Evolutionary conservation across 345 rosid genomes (phyloP).

Genomic region (Anacardium occidentale): DNA sequence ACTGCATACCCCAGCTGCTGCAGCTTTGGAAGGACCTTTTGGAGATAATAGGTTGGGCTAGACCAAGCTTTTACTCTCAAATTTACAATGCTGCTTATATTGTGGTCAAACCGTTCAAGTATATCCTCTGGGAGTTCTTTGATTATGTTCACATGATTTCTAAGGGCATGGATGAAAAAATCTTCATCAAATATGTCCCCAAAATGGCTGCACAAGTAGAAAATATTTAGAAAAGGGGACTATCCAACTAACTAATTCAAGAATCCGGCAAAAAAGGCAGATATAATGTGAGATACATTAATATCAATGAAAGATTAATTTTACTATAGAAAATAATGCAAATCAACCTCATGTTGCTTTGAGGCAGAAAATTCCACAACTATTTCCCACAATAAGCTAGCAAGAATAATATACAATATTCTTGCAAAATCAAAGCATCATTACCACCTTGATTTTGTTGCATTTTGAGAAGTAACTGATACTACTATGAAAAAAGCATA

Average conservation of each 20-base stretch:
- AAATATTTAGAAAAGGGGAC: no score
- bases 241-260: constrained; percentile 8
- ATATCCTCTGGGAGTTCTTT: constrained; percentile 76
- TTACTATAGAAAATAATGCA: background rate
- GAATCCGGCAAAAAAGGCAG: constrained; percentile 14
- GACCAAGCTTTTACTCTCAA: no score
- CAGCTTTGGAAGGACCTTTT: no score
- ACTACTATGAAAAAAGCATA: background rate
- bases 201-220: constrained; percentile 70
- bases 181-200: constrained; percentile 95
- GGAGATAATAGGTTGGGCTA: no score
- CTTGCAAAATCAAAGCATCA: background rate
- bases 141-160: constrained; percentile 72
- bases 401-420: background rate
- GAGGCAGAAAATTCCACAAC: background rate
- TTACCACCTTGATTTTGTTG: background rate
- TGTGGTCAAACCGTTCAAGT: constrained; percentile 62
- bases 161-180: constrained; percentile 72
- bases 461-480: background rate
- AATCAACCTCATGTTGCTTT: background rate
- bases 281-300: constrained; percentile 1
- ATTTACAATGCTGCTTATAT: no score
- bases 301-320: background rate
- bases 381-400: background rate
- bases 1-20: no score